Evolutionary conservation across 495 filamentous ascomycete genomes (phyloP).

Genomic region (Thermothielavioides terrestris): DNA sequence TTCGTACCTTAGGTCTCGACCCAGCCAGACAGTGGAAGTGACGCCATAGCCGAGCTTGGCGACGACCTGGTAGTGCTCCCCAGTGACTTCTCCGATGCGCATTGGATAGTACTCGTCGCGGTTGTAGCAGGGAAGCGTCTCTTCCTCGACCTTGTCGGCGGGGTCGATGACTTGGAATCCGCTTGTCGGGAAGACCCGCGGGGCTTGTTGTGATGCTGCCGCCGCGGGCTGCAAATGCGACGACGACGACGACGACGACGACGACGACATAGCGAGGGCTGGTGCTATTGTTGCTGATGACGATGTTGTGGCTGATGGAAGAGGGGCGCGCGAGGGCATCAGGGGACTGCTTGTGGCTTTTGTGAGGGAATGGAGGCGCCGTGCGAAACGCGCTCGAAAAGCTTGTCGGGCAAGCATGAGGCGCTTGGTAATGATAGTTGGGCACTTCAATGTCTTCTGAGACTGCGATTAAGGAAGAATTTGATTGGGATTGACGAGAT

Average conservation of each 20-base stretch:
- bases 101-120: neutral
- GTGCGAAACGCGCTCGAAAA: neutral
- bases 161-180: neutral
- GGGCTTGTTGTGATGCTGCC: no score
- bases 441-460: neutral
- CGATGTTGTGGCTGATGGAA: no score
- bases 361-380: neutral
- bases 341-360: no score
- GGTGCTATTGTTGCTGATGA: neutral
- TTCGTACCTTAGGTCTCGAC: neutral
- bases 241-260: neutral
- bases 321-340: neutral
- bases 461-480: no score
- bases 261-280: neutral
- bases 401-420: neutral
- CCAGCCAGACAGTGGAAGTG: neutral
- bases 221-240: no score
- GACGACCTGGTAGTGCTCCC: neutral
- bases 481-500: no score
- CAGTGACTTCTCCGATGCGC: neutral
- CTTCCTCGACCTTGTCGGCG: neutral
- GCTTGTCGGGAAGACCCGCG: neutral
- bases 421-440: no score
- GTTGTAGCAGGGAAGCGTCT: neutral
- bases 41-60: neutral